phyloP scores from a whole-genome alignment of 345 rosid genomes.

The Capsella bursapastoris region DNA sequence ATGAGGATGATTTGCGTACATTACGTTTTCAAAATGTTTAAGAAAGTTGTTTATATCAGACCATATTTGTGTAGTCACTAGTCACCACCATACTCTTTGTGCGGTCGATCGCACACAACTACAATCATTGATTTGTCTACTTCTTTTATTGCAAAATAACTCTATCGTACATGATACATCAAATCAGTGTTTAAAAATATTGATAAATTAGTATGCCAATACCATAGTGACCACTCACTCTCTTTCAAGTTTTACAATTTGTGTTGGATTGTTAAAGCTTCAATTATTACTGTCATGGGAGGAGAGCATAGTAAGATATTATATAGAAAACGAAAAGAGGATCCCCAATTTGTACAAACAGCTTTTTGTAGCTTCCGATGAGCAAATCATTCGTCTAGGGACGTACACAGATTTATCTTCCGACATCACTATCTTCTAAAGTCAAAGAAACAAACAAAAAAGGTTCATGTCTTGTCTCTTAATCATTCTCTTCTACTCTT shows the following conservation, averaged over 20 bases:
- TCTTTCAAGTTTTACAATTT: constrained; percentile 18
- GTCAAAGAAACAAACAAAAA: constrained; percentile 24
- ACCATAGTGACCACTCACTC: constrained; percentile 26
- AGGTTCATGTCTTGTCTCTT: constrained; percentile 43
- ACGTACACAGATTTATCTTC: constrained; percentile 46
- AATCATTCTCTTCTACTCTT: constrained; percentile 40
- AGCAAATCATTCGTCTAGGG: constrained; percentile 48
- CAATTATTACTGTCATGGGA: constrained; percentile 33
- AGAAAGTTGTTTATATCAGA: constrained; percentile 1
- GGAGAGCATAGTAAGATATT: not conserved
- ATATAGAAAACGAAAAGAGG: constrained; percentile 25
- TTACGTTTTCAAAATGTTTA: constrained; percentile 2
- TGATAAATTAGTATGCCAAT: not conserved
- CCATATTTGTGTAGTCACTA: constrained; percentile 33
- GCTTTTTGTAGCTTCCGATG: constrained; percentile 45
- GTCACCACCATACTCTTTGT: constrained; percentile 32
- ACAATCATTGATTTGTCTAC: constrained; percentile 25
- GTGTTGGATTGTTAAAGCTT: constrained; percentile 15
- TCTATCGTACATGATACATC: not conserved
- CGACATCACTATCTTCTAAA: constrained; percentile 48
- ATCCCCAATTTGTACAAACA: constrained; percentile 45
- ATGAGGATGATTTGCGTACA: constrained; percentile 32
- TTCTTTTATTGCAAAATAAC: not conserved
- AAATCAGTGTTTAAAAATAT: not conserved
- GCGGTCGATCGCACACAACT: constrained; percentile 29